A percentile compares a stretch with the other conserved stretches of the same genome.
Conservation (phyloP, 108 stramenopile genomes). For the Epipyxis sp. region DNA sequence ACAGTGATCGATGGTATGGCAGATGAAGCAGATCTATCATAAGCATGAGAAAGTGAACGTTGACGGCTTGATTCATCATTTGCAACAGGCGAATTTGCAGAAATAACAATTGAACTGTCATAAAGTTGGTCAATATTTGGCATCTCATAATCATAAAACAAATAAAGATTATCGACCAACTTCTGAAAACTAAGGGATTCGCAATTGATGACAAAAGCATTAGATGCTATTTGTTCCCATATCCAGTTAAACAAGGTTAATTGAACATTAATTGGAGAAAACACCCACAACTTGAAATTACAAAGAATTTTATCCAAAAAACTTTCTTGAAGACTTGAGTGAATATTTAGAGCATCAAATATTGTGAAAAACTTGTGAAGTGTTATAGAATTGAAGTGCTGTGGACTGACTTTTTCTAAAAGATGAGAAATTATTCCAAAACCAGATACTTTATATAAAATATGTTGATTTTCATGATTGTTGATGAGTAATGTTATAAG, state of each 20-base stretch:
- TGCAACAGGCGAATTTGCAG: no score
- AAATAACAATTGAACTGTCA: no score
- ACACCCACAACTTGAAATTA: constrained; percentile 17
- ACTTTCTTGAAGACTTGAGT: background rate
- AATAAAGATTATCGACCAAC: background rate
- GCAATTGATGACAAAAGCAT: no score
- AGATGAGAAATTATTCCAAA: background rate
- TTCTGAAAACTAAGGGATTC: no score
- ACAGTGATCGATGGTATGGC: no score
- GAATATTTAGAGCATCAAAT: background rate
- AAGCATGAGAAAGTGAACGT: no score
- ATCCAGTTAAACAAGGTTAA: background rate
- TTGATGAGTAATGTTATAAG: background rate
- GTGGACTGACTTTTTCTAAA: background rate
- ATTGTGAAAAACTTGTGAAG: background rate
- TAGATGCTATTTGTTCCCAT: no score
- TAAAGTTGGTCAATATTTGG: no score
- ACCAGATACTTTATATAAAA: background rate
- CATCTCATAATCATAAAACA: background rate
- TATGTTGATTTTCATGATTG: background rate
- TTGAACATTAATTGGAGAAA: background rate
- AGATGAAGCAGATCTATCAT: no score
- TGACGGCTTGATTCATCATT: no score
- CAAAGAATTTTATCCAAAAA: background rate
- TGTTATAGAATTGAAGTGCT: background rate